Evolutionary conservation across 208 protist species (phyloP).

Genomic region (Acanthamoeba triangularis): DNA sequence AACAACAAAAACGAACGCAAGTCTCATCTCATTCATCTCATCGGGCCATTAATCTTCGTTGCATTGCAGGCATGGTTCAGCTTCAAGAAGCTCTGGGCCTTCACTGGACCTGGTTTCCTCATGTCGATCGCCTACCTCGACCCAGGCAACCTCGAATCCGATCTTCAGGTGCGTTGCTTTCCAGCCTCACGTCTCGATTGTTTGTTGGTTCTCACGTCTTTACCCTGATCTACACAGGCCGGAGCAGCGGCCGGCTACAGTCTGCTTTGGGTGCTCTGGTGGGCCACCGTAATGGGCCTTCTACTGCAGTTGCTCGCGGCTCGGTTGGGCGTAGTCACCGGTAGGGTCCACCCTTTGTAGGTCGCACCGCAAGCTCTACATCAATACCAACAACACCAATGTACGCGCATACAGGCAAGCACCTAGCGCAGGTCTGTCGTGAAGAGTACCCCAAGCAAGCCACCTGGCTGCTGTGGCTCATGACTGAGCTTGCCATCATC

Average conservation of each 20-base stretch:
- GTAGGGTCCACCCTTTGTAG: not conserved
- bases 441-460: conserved; percentile 81
- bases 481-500: conserved; percentile 93
- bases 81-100: conserved; percentile 85
- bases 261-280: conserved; percentile 92
- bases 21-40: not conserved
- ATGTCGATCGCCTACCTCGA: conserved; percentile 94
- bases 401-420: conserved; percentile 62
- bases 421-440: conserved; percentile 89
- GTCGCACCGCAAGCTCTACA: not conserved
- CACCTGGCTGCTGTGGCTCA: conserved; percentile 87
- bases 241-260: conserved; percentile 86
- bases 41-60: not conserved
- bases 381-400: not conserved
- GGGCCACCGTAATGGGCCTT: conserved; percentile 89
- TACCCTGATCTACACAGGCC: conserved; percentile 8
- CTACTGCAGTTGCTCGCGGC: conserved; percentile 89
- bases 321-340: conserved; percentile 87
- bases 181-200: not conserved
- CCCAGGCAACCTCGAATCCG: conserved; percentile 92
- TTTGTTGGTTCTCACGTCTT: not conserved
- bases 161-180: conserved; percentile 86
- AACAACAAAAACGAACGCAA: not conserved
- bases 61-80: conserved; percentile 70
- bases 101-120: conserved; percentile 90